These are phyloP conservation scores for Cicer judaicum DNA, from an alignment of 306 rosid species.

Conservation along the genomic window DNA sequence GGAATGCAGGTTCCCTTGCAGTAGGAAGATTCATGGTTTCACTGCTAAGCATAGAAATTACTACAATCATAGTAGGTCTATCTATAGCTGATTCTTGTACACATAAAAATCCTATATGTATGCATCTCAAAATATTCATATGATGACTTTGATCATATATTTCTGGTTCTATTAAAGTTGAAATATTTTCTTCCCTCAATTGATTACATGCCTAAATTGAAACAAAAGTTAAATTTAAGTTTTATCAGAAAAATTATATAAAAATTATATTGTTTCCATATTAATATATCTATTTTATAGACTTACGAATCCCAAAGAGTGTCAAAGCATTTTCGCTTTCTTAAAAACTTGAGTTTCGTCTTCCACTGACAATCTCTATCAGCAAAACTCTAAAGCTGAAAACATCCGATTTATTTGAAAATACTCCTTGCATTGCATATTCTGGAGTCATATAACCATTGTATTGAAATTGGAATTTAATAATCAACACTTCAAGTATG, in stretches of 20 bases:
- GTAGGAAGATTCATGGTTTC: constrained; percentile 40
- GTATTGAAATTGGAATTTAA: constrained; percentile 13
- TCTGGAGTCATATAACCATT: constrained; percentile 49
- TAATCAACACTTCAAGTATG: neutral
- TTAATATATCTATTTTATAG: neutral
- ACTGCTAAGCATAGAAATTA: constrained; percentile 46
- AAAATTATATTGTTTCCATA: neutral
- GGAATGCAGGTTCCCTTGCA: constrained; percentile 45
- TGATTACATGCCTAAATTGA: constrained; percentile 43
- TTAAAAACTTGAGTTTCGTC: constrained; percentile 41
- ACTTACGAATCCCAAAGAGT: constrained; percentile 48
- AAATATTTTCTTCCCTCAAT: constrained; percentile 35
- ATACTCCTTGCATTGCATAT: constrained; percentile 45
- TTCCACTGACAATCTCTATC: constrained; percentile 46
- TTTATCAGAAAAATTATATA: neutral
- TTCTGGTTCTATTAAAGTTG: constrained; percentile 19
- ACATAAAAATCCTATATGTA: constrained; percentile 49
- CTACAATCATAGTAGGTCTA: constrained; percentile 36
- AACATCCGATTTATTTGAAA: constrained; percentile 48
- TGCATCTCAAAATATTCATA: constrained; percentile 34
- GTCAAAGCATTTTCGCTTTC: constrained; percentile 8
- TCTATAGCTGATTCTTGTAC: constrained; percentile 46
- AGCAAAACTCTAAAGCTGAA: constrained; percentile 49
- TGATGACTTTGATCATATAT: neutral
- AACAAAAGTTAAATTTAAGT: neutral